Base-by-base conservation (phyloP, 2,329 filamentous ascomycete genomes). In the Aspergillus sp. region DNA sequence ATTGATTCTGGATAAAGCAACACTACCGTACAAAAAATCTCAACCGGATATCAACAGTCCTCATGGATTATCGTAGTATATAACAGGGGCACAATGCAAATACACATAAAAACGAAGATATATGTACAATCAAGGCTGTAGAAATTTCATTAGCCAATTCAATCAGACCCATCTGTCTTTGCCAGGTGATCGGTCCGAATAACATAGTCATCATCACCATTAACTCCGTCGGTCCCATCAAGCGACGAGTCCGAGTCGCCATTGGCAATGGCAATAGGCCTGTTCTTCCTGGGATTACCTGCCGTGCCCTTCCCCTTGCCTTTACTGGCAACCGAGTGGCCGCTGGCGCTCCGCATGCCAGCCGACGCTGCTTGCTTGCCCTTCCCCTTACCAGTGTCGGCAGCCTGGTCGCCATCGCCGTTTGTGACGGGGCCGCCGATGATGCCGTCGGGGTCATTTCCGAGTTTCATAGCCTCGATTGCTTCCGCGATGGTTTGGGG, bases 161-260 rank as follows among this genome's bases (percentile, higher is more conserved):
- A 64, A 31, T 55, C 45, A n/a, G 55, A 58, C 19, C 53, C 52
- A 44, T 59, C 58, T 6, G 57, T 27, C 37, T 48, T 55, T 8
- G 62, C 58, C 21, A 76, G 56, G 62, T 76, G 73, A 45, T 75
- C 73, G 2, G 73, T 76, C n/a, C 68, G 67, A 23, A 76, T 64
- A 45, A 75, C 62, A 58, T 76, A 76, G 37, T 76, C 74, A 56
- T 75, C 73, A 40, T 74, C 71, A 3, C 70, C 69, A 37, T 66
- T 70, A 33, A 46, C 49, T 14, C 65, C 68, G 2, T 63, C 66
- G n/a, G 60, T 60, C 12, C 56, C 69, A 41, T 71, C 66, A 15
- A 68, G 44, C 4, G 71, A 71, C 17, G 66, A 71, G 65, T 74
- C 72, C 1, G 69, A 69, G 48, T 72, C 69, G 6, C 58, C 68